phyloP scores from a whole-genome alignment of 2,329 filamentous ascomycete genomes.

The Sphaerulina vaccinii region DNA sequence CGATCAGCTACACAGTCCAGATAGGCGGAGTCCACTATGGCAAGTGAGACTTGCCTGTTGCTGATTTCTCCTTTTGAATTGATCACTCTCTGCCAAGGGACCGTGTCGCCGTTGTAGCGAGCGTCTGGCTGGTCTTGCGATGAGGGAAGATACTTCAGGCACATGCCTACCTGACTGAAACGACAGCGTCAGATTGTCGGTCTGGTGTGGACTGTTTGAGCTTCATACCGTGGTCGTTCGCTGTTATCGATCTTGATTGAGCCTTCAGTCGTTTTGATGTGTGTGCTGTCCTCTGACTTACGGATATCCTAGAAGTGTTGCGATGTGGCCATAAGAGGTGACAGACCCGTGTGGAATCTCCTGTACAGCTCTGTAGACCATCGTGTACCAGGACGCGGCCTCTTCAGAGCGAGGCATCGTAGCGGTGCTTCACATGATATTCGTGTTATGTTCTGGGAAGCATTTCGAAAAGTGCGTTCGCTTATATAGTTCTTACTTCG shows the following conservation, averaged over 20 bases:
- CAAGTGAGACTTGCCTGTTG: slow-evolving; percentile 60
- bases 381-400: slow-evolving; percentile 68
- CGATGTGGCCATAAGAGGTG: slow-evolving; percentile 84
- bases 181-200: slow-evolving; percentile 11
- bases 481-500: not conserved
- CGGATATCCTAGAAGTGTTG: slow-evolving; percentile 68
- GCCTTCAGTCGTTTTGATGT: slow-evolving; percentile 37
- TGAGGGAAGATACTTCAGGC: slow-evolving; percentile 78
- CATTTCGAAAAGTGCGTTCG: slow-evolving; percentile 1
- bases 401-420: slow-evolving; percentile 71
- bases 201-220: not conserved
- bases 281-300: slow-evolving; percentile 37
- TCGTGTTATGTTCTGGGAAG: slow-evolving; percentile 2
- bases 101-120: slow-evolving; percentile 70
- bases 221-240: slow-evolving; percentile 23
- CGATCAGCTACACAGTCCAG: slow-evolving; percentile 13
- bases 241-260: slow-evolving; percentile 9
- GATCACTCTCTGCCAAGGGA: slow-evolving; percentile 93
- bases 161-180: slow-evolving; percentile 76
- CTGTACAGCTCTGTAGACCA: slow-evolving; percentile 81
- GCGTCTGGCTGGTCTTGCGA: slow-evolving; percentile 41
- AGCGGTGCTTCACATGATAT: slow-evolving; percentile 18
- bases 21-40: slow-evolving; percentile 2
- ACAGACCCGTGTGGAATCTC: slow-evolving; percentile 81
- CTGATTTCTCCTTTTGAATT: slow-evolving; percentile 85